phyloP scores from a whole-genome alignment of 202 grass and related monocot species.

The Sporobolus alterniflorus region DNA sequence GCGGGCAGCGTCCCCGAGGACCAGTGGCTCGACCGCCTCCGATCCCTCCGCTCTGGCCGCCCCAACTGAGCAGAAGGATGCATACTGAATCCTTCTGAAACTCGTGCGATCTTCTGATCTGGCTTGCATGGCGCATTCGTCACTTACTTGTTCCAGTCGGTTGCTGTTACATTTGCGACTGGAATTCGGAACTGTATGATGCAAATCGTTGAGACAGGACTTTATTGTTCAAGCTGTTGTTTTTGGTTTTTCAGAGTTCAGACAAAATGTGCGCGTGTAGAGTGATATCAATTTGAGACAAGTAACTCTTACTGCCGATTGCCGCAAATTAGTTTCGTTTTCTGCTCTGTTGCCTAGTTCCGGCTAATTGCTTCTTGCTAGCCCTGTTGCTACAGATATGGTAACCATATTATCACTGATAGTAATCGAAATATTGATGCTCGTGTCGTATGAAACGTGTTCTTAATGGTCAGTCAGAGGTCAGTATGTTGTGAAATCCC shows the following conservation, averaged over 20 bases:
- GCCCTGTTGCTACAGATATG: neutral
- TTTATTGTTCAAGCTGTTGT: neutral
- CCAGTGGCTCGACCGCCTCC: constrained; percentile 49
- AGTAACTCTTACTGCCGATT: neutral
- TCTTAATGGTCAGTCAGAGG: neutral
- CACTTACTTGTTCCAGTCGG: neutral
- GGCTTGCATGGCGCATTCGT: neutral
- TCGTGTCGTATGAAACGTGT: neutral
- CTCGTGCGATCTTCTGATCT: neutral
- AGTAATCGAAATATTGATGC: neutral
- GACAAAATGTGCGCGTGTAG: neutral
- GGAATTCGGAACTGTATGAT: neutral
- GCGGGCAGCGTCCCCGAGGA: constrained; percentile 45
- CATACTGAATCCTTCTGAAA: neutral
- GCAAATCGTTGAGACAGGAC: neutral
- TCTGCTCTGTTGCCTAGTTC: neutral
- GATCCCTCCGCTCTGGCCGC: constrained; percentile 24
- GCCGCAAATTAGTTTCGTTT: too few species aligned
- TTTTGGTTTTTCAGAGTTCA: neutral
- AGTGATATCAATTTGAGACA: neutral
- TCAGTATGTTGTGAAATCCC: neutral
- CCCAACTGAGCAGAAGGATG: constrained; percentile 1
- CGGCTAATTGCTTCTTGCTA: neutral
- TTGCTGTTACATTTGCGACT: neutral
- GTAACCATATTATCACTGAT: neutral